Conservation (phyloP, 2,329 filamentous ascomycete species). For the Lasiodiplodia hormozganensis region DNA sequence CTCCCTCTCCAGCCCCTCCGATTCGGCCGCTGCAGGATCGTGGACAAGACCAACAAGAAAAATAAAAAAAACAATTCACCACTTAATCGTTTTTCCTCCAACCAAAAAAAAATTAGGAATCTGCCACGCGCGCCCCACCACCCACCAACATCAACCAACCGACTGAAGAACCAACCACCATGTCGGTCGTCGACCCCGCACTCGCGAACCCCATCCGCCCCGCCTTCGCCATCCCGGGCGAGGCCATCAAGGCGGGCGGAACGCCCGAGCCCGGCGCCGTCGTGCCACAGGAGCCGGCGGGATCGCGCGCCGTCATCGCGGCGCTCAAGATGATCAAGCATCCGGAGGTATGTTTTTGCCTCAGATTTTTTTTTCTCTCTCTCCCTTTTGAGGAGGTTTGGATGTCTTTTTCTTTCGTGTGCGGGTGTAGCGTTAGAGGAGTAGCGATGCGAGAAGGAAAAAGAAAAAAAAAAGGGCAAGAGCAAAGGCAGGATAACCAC, state of each 20-base stretch:
- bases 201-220: constrained; percentile 8
- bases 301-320: constrained; percentile 6
- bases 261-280: constrained; percentile 8
- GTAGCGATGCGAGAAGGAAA: too few relatives aligned
- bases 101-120: not conserved
- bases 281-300: constrained; percentile 7
- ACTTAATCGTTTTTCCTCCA: too few relatives aligned
- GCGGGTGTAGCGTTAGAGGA: too few relatives aligned
- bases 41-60: too few relatives aligned
- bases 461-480: too few relatives aligned
- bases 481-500: too few relatives aligned
- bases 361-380: not conserved
- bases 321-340: constrained; percentile 4
- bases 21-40: too few relatives aligned
- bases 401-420: not conserved
- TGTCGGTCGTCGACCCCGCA: constrained; percentile 24
- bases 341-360: not conserved
- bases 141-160: not conserved
- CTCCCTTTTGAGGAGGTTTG: not conserved
- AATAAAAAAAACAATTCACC: too few relatives aligned
- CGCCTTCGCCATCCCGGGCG: constrained; percentile 4
- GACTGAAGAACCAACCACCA: not conserved
- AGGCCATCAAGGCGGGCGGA: not conserved
- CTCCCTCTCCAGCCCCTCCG: too few relatives aligned
- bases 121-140: not conserved